phyloP scores from a whole-genome alignment of 345 rosid species.

The Aurinia saxatilis region DNA sequence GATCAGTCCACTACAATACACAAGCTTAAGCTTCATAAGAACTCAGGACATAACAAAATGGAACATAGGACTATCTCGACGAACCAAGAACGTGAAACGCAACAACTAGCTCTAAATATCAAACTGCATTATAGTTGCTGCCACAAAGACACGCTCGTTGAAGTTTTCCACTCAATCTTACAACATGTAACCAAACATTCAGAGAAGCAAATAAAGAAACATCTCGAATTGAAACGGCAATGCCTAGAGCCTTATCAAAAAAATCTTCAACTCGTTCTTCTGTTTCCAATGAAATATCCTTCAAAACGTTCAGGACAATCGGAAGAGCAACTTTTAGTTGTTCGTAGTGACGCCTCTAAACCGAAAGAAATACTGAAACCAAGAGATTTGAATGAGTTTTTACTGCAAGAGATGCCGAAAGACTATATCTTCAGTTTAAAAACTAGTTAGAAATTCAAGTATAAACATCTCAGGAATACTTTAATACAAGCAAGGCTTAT shows the following conservation, averaged over 20 bases:
- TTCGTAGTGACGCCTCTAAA: constrained; percentile 68
- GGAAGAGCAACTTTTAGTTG: constrained; percentile 69
- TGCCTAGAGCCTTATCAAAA: constrained; percentile 49
- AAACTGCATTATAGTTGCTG: too few relatives aligned
- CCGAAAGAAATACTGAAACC: constrained; percentile 51
- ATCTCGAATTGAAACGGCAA: constrained; percentile 50
- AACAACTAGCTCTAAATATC: too few relatives aligned
- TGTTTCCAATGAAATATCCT: constrained; percentile 37
- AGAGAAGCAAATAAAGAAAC: too few relatives aligned
- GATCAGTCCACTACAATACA: too few relatives aligned
- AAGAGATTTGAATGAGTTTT: constrained; percentile 16
- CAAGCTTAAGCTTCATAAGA: too few relatives aligned
- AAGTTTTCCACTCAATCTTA: too few relatives aligned
- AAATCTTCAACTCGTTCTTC: constrained; percentile 36
- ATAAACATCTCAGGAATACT: neutral
- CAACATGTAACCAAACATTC: too few relatives aligned
- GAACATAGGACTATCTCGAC: too few relatives aligned
- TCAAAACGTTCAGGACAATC: constrained; percentile 48
- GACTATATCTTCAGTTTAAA: neutral
- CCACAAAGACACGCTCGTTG: too few relatives aligned
- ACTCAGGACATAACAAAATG: too few relatives aligned
- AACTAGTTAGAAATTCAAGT: neutral
- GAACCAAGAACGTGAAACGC: too few relatives aligned
- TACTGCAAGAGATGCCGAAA: neutral
- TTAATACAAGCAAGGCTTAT: neutral